phyloP scores from a whole-genome alignment of 2,329 filamentous ascomycete genomes.

The Lojkania enalia region DNA sequence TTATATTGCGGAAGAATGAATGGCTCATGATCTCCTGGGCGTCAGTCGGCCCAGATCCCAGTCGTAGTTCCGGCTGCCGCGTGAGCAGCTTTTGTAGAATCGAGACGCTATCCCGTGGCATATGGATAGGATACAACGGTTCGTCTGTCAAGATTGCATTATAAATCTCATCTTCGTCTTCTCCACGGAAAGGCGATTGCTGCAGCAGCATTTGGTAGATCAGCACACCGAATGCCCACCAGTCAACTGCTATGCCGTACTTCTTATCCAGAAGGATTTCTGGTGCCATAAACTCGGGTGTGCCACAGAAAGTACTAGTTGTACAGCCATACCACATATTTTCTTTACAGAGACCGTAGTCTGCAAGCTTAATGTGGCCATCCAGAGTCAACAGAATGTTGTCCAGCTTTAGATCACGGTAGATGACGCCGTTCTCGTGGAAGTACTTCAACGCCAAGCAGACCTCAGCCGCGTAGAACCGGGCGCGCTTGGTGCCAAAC shows the following conservation, averaged over 20 bases:
- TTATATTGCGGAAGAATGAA: conserved; percentile 95
- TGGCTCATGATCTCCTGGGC: conserved; percentile 99
- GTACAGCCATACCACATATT: conserved; percentile 99
- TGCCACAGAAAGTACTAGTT: conserved; percentile 97
- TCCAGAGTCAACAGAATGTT: conserved; percentile 94
- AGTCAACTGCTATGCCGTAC: conserved; percentile 95
- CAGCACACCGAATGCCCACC: conserved; percentile 98
- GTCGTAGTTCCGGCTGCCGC: conserved; percentile 86
- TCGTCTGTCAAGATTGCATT: conserved; percentile 97
- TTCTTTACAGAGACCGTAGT: conserved; percentile 99
- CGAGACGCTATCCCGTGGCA: conserved; percentile 96
- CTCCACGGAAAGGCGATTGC: conserved; percentile 96
- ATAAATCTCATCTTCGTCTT: conserved; percentile 99
- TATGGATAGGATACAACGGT: conserved; percentile 96
- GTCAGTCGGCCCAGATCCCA: conserved; percentile 94
- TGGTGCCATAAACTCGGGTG: conserved; percentile 99
- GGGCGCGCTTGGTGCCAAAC: conserved; percentile 92
- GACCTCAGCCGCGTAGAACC: conserved; percentile 97
- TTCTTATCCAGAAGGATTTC: conserved; percentile 99
- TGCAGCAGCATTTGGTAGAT: conserved; percentile 99
- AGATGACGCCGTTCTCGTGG: conserved; percentile 98
- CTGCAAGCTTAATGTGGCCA: conserved; percentile 97
- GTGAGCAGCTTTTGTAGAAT: conserved; percentile 97
- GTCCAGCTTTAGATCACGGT: conserved; percentile 78
- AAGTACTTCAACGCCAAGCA: conserved; percentile 99